Base-by-base conservation (phyloP, 148 eudicot genomes). In the Dianthus caryophyllus region DNA sequence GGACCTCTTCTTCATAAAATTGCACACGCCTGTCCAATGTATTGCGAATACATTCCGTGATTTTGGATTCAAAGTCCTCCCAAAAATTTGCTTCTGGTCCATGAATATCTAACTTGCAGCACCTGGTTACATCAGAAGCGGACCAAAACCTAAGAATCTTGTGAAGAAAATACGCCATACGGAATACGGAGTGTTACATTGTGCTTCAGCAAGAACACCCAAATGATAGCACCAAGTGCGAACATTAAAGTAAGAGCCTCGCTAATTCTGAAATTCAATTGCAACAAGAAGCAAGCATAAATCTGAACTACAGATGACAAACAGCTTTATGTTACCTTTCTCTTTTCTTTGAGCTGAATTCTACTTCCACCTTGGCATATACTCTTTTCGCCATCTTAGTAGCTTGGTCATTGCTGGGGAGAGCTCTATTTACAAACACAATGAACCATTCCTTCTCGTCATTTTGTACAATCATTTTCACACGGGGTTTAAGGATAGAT, bases 391-490 rank as follows among this genome's bases (percentile, higher is more conserved):
- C 92, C 90, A 88, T 86, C 75, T 94, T 94, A 65, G 85, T 81
- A 59, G 97, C 92, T 72, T 82, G 96, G 82, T 94, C 97, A 67
- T 88, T 88, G 76, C 82, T 91, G 59, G 98, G 86, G 71, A 77
- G 85, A 67, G 99, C 96, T 78, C 80, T 88, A 79, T 91, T 84
- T 66, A 94, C 97, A 65, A 88, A 94, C 33, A 94, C 92, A 71
- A 94, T 88, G 80, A 94, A 90, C 96, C 97, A 94, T 62, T 90
- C 99, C 24, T 87, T 79, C 73, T 94, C 99, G 61, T 94, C 99
- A 74, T 86, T 88, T 78, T 88, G 97, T 75, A 86, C 88, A 59
- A 90, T 81, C 75, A 87, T 73, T 67, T 90, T 94, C 71, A 94
- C 82, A 25, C 97, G 92, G 61, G 97, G 95, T 81, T 90, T 94